A percentile compares a stretch with the other conserved stretches of the same genome.
Conservation (phyloP, 2,329 filamentous ascomycete species). For the Fusarium sp. region DNA sequence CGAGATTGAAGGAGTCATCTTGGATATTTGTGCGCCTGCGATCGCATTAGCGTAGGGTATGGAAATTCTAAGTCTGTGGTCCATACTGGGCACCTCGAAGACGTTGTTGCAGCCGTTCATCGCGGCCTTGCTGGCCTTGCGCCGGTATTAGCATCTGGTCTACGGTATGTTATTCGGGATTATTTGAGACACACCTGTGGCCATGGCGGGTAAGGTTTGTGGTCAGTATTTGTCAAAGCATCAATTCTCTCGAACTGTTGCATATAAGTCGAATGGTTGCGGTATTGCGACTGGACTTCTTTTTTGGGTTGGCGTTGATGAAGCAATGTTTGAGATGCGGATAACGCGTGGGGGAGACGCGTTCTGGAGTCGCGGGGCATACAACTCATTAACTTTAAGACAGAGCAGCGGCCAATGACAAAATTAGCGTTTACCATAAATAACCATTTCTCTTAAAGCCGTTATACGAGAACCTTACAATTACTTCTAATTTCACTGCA, state of each 20-base stretch:
- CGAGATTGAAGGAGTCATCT: conserved; percentile 70
- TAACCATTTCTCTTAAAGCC: too few species aligned
- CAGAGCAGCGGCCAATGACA: background rate
- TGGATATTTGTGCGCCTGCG: conserved; percentile 67
- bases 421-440: too few species aligned
- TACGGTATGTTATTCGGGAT: background rate
- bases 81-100: conserved; percentile 73
- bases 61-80: accelerated
- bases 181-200: conserved; percentile 49
- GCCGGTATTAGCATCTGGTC: conserved; percentile 10
- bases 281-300: conserved; percentile 9
- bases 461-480: too few species aligned
- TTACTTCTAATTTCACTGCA: too few species aligned
- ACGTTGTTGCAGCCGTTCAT: conserved; percentile 73
- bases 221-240: conserved; percentile 11
- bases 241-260: background rate
- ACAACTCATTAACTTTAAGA: conserved; percentile 18
- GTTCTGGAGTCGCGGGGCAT: conserved; percentile 44
- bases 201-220: conserved; percentile 47
- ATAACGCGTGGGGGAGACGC: conserved; percentile 46
- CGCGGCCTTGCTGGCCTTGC: conserved; percentile 62
- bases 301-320: conserved; percentile 35
- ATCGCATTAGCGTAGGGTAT: background rate
- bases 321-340: conserved; percentile 40
- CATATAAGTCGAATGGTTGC: background rate